Base-by-base conservation (phyloP, 495 filamentous ascomycete species). In the Alectoria sarmentosa region DNA sequence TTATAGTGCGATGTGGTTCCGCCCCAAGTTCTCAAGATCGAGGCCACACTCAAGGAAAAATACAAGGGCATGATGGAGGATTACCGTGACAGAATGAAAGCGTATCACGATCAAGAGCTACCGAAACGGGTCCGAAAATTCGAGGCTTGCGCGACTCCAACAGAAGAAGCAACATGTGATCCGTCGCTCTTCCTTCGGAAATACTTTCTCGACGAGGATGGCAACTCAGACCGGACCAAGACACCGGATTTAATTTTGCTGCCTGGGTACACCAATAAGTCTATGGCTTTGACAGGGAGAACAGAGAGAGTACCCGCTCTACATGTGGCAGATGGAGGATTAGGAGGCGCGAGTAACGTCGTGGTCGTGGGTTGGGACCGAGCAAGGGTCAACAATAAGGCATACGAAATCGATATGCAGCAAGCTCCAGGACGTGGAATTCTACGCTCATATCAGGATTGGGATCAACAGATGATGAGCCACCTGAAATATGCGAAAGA, bases 131-230 rank as follows among this genome's bases (percentile, higher is more conserved):
- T 52, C 1, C n/a, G 30, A 19, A 52, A 52, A 2, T 52, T 52
- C 23, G 48, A 52, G 23, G 1, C 23, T 52, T 52, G 7, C 48
- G 48, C 23, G 30, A 52, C 48, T 52, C 48, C 19, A 21, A n/a
- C 42, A 46, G 42, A 46, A 46, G 42, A 52, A 34, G 60, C 26
- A 4, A 34, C 23, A 36, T 61, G 60, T 49, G 41, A 61, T 46
- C n/a, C 23, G 4, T 48, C 39, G 17, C 60, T 61, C 41, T 61
- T 61, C 34, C 60, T 61, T 46, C 11, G 39, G 17, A 61, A 48
- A 44, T 46, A 46, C 60, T 61, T 61, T 23, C 60, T 61, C 41
- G 60, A 61, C 28, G 41, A 49, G 41, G 30, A 61, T 4, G 60
- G 60, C 21, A 39, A 49, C n/a, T 41, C 60, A 61, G 60, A 61